Conservation (phyloP, 441 rosid species). For the Raphanus hybrid region DNA sequence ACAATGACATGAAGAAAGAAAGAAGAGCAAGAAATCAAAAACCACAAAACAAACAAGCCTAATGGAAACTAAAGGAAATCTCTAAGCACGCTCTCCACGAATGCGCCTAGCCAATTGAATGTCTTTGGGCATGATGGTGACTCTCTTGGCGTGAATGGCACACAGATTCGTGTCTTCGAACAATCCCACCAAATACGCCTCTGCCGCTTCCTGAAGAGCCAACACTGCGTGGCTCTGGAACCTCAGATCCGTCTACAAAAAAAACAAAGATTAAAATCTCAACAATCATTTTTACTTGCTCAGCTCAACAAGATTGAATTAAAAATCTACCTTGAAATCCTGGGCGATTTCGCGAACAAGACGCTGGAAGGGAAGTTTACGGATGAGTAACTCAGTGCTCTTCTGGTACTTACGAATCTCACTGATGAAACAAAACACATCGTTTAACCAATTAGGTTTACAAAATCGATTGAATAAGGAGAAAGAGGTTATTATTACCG, state of each 20-base stretch:
- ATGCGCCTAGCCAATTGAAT: background rate
- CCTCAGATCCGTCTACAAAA: too few species aligned
- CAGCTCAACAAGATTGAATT: too few species aligned
- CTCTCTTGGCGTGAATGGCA: background rate
- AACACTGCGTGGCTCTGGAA: too few species aligned
- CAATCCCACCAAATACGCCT: background rate
- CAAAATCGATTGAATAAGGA: too few species aligned
- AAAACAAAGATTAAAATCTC: too few species aligned
- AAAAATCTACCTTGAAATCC: constrained; percentile 41
- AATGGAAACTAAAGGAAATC: background rate
- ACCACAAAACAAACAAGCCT: background rate
- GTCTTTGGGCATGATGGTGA: background rate
- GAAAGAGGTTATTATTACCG: constrained; percentile 32
- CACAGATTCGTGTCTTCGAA: background rate
- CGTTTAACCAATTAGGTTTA: background rate
- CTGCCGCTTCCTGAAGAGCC: background rate
- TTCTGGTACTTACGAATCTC: constrained; percentile 55
- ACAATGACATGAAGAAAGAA: too few species aligned
- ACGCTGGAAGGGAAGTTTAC: constrained; percentile 51
- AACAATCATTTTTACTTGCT: too few species aligned
- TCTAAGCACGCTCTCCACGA: background rate
- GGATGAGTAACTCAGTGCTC: constrained; percentile 53
- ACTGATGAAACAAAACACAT: constrained; percentile 3
- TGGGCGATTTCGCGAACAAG: constrained; percentile 56
- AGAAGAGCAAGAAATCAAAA: background rate